Conservation (phyloP, 2,329 filamentous ascomycete species). For the Fusarium sp. region DNA sequence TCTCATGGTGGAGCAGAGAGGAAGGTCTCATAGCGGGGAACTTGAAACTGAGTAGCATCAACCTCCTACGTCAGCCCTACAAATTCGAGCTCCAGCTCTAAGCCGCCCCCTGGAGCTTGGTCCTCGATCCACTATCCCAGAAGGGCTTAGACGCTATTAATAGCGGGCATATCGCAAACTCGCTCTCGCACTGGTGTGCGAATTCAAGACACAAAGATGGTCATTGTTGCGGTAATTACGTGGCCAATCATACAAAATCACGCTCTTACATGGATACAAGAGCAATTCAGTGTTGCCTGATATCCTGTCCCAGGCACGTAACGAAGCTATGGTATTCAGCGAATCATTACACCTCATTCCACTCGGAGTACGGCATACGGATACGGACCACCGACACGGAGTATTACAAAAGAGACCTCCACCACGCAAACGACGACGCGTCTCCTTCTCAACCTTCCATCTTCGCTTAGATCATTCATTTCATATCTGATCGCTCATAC, state of each 20-base stretch:
- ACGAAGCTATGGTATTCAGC: not conserved
- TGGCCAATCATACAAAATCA: not conserved
- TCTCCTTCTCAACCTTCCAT: not conserved
- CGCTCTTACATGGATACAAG: not conserved
- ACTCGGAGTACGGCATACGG: not conserved
- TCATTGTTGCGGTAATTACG: not conserved
- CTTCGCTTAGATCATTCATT: not conserved
- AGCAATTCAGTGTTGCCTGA: not conserved
- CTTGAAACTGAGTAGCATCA: not conserved
- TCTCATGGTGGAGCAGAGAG: slow-evolving; percentile 7
- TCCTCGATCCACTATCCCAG: not conserved
- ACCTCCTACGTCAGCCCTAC: slow-evolving; percentile 7
- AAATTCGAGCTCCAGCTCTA: not conserved
- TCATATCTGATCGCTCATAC: not conserved
- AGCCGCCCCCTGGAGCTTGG: not conserved
- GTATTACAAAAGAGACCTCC: not conserved
- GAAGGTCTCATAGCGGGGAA: slow-evolving; percentile 3
- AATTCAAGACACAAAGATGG: not conserved
- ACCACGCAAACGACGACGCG: slow-evolving; percentile 5
- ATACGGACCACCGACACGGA: slow-evolving; percentile 5
- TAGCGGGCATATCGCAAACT: not conserved
- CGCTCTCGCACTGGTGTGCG: not conserved
- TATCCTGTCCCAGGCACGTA: not conserved
- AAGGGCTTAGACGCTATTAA: not conserved
- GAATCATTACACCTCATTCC: not conserved